Evolutionary conservation across 345 rosid species (phyloP), one percentile per base, ranked within the genome.

Genomic region (Angophora floribunda): DNA sequence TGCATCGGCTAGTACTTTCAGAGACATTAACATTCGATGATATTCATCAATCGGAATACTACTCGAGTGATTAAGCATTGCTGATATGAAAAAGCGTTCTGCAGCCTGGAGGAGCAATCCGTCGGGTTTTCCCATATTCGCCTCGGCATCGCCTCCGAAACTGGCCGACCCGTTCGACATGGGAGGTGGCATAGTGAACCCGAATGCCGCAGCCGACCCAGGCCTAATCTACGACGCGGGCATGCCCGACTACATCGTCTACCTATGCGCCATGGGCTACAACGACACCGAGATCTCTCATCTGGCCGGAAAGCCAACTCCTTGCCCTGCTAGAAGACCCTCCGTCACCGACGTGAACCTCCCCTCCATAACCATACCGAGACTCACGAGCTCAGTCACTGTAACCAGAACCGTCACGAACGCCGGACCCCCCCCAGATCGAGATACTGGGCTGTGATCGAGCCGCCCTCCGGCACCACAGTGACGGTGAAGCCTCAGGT

Each of bases 351-450:
- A 94, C 67, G 45, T 95, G 15, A 96, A 96, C 85, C 87, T 96
- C n/a, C 95, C 98, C 41, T 93, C 97, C 87, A 92, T 96, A 87
- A 94, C 95, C 52, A 90, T 96, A 82, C 95, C 97, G 41, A 91
- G 89, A 85, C 95, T 96, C 2, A 89, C 87, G 89, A 87, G 86
- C 30, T 82, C 90, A 0, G 19, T 88, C 12, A 93, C 89, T 24
- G 61, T 96, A n/a, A 91, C 93, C 13, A 88, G 97, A 90, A 93
- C 91, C 1, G 95, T 96, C n/a, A 96, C 92, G 24, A 96, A 96
- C 53, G 94, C 92, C 3, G 97, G 97, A 65, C 79, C 87, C 67
- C 86, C 92, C 0, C 67, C n/a, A n/a, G 53, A 9, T 94, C 96
- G 15, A 89, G 88, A 45, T 95, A 94, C 51, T 90, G 53, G 90